These are phyloP conservation scores for Ramalina intermedia DNA, from an alignment of 495 filamentous ascomycete genomes.

Conservation along the genomic window DNA sequence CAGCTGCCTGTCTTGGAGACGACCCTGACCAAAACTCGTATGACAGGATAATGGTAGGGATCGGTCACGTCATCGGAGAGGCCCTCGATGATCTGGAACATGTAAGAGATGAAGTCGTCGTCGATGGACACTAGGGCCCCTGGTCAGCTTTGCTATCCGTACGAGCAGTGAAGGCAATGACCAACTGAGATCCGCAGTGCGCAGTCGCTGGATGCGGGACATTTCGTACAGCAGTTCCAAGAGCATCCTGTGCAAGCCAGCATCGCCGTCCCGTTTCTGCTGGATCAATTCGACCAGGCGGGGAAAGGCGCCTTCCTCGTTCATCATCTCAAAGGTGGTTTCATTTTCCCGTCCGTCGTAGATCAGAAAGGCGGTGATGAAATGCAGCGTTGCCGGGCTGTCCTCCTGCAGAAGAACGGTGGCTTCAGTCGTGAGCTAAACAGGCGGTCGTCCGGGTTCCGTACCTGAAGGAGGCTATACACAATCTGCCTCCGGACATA, in stretches of 20 bases:
- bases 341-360: conserved; percentile 78
- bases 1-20: neutral
- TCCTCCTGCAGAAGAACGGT: conserved; percentile 45
- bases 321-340: conserved; percentile 70
- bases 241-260: conserved; percentile 61
- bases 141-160: conserved; percentile 7
- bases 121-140: conserved; percentile 44
- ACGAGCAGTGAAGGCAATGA: neutral
- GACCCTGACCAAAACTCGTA: conserved; percentile 66
- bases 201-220: conserved; percentile 78
- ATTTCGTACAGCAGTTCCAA: conserved; percentile 93
- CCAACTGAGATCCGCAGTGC: conserved; percentile 60
- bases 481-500: conserved; percentile 91
- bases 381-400: conserved; percentile 58
- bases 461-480: conserved; percentile 74
- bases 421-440: neutral
- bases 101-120: conserved; percentile 68
- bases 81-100: conserved; percentile 81
- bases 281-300: conserved; percentile 73
- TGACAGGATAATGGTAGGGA: conserved; percentile 92
- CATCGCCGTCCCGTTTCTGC: conserved; percentile 43
- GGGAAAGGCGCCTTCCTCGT: conserved; percentile 67
- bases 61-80: conserved; percentile 81
- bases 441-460: neutral
- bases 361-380: conserved; percentile 76